A percentile compares a stretch with the other conserved stretches of the same genome.
Evolutionary conservation across 176 grass and related monocot genomes (phyloP).

Genomic region (Lolium perenne): DNA sequence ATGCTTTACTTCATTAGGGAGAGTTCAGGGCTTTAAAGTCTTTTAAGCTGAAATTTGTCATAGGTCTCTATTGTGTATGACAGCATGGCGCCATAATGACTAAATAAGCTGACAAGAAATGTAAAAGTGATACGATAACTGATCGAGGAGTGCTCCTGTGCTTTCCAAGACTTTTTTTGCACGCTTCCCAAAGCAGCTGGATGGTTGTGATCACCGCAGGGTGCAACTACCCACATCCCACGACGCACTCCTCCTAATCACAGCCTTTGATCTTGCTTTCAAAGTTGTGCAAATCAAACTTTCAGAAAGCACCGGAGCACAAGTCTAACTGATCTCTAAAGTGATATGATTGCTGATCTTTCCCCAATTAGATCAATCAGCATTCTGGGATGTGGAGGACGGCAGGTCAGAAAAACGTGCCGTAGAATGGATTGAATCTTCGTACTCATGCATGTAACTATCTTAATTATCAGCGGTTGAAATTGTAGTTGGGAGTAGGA

Average conservation of each 20-base stretch:
- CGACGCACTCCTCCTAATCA: no score
- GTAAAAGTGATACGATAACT: neutral
- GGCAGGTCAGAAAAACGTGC: neutral
- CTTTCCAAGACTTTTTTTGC: no score
- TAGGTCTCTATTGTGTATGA: neutral
- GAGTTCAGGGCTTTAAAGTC: neutral
- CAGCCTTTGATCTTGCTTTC: no score
- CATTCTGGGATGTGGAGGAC: neutral
- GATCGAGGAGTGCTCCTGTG: no score
- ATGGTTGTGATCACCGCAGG: no score
- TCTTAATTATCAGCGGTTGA: neutral
- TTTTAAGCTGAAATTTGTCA: neutral
- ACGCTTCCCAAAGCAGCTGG: no score
- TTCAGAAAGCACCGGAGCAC: no score
- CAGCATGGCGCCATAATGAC: neutral
- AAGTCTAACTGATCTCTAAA: neutral
- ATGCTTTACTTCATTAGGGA: neutral
- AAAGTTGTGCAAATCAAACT: no score
- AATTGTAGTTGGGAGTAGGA: neutral
- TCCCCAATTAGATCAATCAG: neutral
- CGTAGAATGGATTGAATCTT: neutral
- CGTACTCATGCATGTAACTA: neutral
- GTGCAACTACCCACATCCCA: no score
- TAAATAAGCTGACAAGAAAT: slow-evolving; percentile 10
- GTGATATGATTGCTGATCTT: neutral